Evolutionary conservation across 345 rosid genomes (phyloP).

Genomic region (Laguncularia racemosa): DNA sequence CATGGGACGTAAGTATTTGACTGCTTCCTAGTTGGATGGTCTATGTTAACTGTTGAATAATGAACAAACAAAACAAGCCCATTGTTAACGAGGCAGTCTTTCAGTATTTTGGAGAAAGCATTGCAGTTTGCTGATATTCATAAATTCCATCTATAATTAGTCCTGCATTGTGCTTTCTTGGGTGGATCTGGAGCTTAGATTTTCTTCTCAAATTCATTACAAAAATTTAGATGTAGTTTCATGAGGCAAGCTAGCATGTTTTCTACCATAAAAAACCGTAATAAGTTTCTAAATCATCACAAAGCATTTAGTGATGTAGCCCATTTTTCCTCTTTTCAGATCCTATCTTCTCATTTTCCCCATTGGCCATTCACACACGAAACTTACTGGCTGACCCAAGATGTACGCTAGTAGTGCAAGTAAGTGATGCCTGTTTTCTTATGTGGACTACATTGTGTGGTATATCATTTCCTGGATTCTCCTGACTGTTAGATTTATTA

Average conservation of each 20-base stretch:
- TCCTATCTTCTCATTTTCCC: constrained; percentile 94
- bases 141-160: too few relatives aligned
- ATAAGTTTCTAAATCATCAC: too few relatives aligned
- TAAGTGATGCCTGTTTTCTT: constrained; percentile 14
- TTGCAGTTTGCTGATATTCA: too few relatives aligned
- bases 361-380: constrained; percentile 89
- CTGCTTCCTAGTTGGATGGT: constrained; percentile 4
- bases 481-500: constrained; percentile 22
- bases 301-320: background rate
- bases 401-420: constrained; percentile 98
- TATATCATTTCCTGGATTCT: constrained; percentile 1
- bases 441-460: background rate
- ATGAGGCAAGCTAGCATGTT: too few relatives aligned
- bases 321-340: constrained; percentile 31
- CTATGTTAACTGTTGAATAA: background rate
- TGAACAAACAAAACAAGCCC: background rate
- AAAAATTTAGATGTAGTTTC: too few relatives aligned
- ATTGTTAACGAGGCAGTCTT: too few relatives aligned
- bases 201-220: too few relatives aligned
- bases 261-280: too few relatives aligned
- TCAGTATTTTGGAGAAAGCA: too few relatives aligned
- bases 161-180: too few relatives aligned
- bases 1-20: constrained; percentile 67
- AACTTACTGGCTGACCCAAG: constrained; percentile 85
- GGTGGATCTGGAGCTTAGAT: too few relatives aligned